phyloP scores from a whole-genome alignment of 75 land plant species.

The Pinus albicaulis region DNA sequence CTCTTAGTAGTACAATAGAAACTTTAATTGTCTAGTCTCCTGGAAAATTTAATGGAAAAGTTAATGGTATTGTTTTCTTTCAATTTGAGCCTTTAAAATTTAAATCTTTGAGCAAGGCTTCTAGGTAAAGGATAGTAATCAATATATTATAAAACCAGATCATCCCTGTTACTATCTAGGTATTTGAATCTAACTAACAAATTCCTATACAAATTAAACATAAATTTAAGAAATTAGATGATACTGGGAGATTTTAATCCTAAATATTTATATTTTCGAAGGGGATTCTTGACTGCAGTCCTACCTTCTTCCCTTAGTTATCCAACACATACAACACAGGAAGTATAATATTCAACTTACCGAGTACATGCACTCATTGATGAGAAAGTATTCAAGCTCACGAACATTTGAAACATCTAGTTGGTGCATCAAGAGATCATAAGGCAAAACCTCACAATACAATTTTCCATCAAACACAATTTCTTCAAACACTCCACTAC shows the following conservation, averaged over 20 bases:
- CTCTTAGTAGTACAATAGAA: not conserved
- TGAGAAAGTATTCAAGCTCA: slow-evolving; percentile 92
- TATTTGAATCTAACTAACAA: not conserved
- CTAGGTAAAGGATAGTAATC: too few relatives aligned
- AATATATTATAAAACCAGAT: too few relatives aligned
- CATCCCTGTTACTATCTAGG: not conserved
- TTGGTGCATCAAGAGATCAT: slow-evolving; percentile 90
- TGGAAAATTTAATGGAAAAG: not conserved
- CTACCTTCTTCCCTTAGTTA: not conserved
- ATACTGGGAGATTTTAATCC: not conserved
- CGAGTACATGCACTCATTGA: slow-evolving; percentile 99
- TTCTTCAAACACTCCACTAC: not conserved
- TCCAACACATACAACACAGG: not conserved
- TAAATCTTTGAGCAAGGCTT: too few relatives aligned
- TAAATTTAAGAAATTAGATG: not conserved
- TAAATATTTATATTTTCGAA: not conserved
- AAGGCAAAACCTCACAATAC: slow-evolving; percentile 64
- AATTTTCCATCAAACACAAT: not conserved
- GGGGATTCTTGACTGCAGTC: not conserved
- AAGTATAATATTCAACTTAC: slow-evolving; percentile 38
- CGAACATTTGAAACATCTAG: slow-evolving; percentile 95
- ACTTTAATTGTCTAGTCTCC: not conserved
- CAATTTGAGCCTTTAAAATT: not conserved
- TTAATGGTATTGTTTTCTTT: not conserved
- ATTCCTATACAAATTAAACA: not conserved